Evolutionary conservation across 768 basidiomycete genomes (phyloP).

Genomic region (Tulasnella sp.): DNA sequence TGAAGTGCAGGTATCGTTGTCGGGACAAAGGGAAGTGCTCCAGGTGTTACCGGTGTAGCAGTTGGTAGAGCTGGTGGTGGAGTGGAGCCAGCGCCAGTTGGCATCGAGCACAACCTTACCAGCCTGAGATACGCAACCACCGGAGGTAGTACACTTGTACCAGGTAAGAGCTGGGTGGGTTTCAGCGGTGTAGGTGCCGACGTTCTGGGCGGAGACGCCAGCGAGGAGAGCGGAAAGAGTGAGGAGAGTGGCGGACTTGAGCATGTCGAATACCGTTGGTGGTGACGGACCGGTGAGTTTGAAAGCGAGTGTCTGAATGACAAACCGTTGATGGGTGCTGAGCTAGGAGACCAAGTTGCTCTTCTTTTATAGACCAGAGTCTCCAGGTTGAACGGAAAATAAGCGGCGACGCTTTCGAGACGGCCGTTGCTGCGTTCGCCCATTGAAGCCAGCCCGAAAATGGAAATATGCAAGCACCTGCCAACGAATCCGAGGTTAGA

Average conservation of each 20-base stretch:
- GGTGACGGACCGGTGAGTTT: neutral
- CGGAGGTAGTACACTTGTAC: conserved; percentile 50
- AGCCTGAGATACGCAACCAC: conserved; percentile 40
- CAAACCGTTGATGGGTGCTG: neutral
- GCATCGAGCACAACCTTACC: conserved; percentile 33
- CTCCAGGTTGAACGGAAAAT: neutral
- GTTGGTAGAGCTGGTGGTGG: conserved; percentile 44
- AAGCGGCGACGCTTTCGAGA: neutral
- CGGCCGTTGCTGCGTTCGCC: neutral
- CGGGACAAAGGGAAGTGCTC: conserved; percentile 46
- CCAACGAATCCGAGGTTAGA: neutral
- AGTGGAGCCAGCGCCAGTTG: conserved; percentile 44
- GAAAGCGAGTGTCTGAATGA: conserved; percentile 9
- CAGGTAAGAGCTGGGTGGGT: conserved; percentile 53
- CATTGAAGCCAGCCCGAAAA: neutral
- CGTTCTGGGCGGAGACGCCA: conserved; percentile 47
- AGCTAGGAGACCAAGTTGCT: neutral
- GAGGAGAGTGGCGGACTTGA: conserved; percentile 11
- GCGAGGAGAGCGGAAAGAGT: conserved; percentile 33
- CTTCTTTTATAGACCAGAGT: conserved; percentile 6
- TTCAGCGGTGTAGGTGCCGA: conserved; percentile 55
- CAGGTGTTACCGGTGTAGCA: conserved; percentile 62
- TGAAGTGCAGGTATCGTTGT: conserved; percentile 50
- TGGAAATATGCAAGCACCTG: neutral
- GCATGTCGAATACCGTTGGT: neutral